Conservation (phyloP, 257 asterid genomes). For the Nicotiana noctiflora region DNA sequence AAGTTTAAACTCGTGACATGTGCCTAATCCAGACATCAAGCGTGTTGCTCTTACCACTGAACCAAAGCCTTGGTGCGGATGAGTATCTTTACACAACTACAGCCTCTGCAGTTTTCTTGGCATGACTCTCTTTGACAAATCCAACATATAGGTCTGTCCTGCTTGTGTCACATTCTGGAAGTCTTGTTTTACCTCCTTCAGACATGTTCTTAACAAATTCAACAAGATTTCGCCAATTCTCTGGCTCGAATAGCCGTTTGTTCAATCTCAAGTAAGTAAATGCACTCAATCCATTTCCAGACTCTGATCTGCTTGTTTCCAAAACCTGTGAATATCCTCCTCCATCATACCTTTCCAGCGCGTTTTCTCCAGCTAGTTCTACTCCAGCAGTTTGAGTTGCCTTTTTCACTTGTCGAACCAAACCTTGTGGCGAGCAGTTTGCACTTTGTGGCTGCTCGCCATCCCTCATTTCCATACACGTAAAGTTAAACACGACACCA, state of each 20-base stretch:
- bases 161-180: conserved; percentile 47
- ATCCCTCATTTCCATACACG: conserved; percentile 97
- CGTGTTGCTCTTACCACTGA: background rate
- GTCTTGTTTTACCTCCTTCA: conserved; percentile 49
- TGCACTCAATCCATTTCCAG: conserved; percentile 61
- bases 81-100: conserved; percentile 43
- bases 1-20: background rate
- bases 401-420: conserved; percentile 72
- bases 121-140: conserved; percentile 36
- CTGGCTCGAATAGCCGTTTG: conserved; percentile 61
- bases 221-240: conserved; percentile 71
- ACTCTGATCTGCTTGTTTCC: conserved; percentile 56
- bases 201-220: conserved; percentile 74
- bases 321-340: conserved; percentile 66
- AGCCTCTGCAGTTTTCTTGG: conserved; percentile 32
- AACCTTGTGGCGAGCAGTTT: conserved; percentile 81
- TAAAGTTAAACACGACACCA: conserved; percentile 63
- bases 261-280: conserved; percentile 85
- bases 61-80: background rate
- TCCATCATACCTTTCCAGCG: conserved; percentile 81
- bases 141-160: conserved; percentile 69
- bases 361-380: conserved; percentile 90
- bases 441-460: conserved; percentile 68
- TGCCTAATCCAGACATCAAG: background rate
- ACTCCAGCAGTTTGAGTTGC: conserved; percentile 51